Base-by-base conservation (phyloP, 169 alveolate species). In the Plasmodium fragile region DNA sequence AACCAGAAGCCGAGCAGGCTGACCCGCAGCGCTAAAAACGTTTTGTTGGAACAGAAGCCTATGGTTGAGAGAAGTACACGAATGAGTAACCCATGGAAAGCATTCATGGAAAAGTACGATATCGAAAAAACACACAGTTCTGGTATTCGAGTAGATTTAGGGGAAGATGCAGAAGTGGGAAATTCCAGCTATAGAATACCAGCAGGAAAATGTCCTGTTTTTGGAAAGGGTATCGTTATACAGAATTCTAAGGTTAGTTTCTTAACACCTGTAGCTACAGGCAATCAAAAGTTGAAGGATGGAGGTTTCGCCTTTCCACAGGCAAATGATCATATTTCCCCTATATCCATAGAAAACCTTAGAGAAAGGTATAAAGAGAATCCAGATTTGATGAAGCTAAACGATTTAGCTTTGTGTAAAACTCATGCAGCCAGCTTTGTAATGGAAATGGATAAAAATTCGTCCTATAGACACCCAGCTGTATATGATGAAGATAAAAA, bases 191-290 rank as follows among this genome's bases (percentile, higher is more conserved):
- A 96, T 80, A 81, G 97, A 30, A 87, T 96, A 95, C 97, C 97
- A 22, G 81, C 84, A 16, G 97, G 97, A 4, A 94, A 92, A 92
- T 96, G 97, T 84, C 97, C 97, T 36, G 97, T 96, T 30, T 87
- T 94, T 59, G 97, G 97, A 52, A 96, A 96, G 92, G 94, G 90
- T 79, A 92, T 95, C 28, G 92, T 92, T 52, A 89, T 84, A 28
- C 92, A 92, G 7, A 94, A 84, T 41, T 91, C 92, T 43, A 89
- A 95, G 0, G 96, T 92, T n/a, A 95, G 92, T 65, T 96, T 93
- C 94, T 93, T 95, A 89, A 70, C 11, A 0, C 96, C 95, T 25
- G 96, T 96, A 49, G 92, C 97, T 45, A 79, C 95, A 32, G 92
- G 90, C 5, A 45, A 75, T 59, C 70, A 85, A 83, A 70, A 81